Percentiles rank a stretch among this genome's conserved stretches.
phyloP scores from a whole-genome alignment of 257 asterid species.

The Ligustrum vulgare region DNA sequence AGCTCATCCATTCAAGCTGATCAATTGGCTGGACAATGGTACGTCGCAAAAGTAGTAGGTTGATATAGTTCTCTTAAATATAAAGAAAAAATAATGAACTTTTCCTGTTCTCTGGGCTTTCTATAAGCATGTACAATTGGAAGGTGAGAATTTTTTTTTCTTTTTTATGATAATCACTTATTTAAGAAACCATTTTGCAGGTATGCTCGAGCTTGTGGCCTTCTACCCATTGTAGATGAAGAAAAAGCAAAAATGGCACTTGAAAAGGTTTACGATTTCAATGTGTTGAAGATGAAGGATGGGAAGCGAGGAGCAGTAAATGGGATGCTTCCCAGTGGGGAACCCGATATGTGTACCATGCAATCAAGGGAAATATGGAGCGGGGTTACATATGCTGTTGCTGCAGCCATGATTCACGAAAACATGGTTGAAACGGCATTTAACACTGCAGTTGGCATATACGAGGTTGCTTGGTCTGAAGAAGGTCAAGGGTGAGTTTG shows the following conservation, averaged over 20 bases:
- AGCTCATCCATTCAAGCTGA: slow-evolving; percentile 96
- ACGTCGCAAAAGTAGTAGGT: slow-evolving; percentile 10
- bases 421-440: slow-evolving; percentile 77
- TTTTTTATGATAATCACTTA: neutral
- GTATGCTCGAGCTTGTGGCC: slow-evolving; percentile 96
- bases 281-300: slow-evolving; percentile 73
- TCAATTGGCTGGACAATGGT: slow-evolving; percentile 98
- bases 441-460: slow-evolving; percentile 76
- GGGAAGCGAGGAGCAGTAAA: slow-evolving; percentile 87
- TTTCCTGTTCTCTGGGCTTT: neutral
- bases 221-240: slow-evolving; percentile 74
- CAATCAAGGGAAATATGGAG: slow-evolving; percentile 98
- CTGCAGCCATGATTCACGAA: slow-evolving; percentile 94
- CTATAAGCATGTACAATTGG: neutral
- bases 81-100: neutral
- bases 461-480: slow-evolving; percentile 81
- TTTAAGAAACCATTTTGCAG: slow-evolving; percentile 36
- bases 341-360: slow-evolving; percentile 66
- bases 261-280: slow-evolving; percentile 70
- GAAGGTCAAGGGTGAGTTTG: slow-evolving; percentile 75
- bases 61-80: neutral
- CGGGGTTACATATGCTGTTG: slow-evolving; percentile 90
- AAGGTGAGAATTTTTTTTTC: slow-evolving; percentile 2
- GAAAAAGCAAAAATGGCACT: slow-evolving; percentile 75
- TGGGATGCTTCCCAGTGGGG: slow-evolving; percentile 92